Conservation (phyloP, 768 basidiomycete species). For the Lentinus brumalis region DNA sequence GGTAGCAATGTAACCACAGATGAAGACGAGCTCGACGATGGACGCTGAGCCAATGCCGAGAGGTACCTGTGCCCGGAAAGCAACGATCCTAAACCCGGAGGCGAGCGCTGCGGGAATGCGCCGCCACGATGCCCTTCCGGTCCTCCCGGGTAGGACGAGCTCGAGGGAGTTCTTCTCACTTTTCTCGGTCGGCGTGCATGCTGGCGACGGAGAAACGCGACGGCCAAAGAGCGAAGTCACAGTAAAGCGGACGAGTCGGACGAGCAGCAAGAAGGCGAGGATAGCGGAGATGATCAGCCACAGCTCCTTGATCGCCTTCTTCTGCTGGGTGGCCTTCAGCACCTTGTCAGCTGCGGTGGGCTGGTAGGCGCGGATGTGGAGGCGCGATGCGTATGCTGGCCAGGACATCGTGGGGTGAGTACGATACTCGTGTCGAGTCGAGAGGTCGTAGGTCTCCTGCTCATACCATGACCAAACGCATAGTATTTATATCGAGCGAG, state of each 20-base stretch:
- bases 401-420: slow-evolving; percentile 8
- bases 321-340: slow-evolving; percentile 38
- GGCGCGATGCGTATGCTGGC: slow-evolving; percentile 4
- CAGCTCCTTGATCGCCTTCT: slow-evolving; percentile 39
- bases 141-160: slow-evolving; percentile 11
- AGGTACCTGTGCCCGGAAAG: slow-evolving; percentile 51
- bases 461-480: not conserved
- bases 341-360: slow-evolving; percentile 38
- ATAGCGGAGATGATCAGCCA: slow-evolving; percentile 44
- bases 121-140: slow-evolving; percentile 28
- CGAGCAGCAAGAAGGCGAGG: slow-evolving; percentile 38
- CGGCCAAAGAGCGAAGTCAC: slow-evolving; percentile 2
- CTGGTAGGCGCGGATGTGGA: slow-evolving; percentile 19
- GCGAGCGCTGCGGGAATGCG: slow-evolving; percentile 40
- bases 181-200: not conserved
- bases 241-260: slow-evolving; percentile 31
- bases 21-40: slow-evolving; percentile 49
- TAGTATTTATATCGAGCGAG: slow-evolving; percentile 12
- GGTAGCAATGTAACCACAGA: slow-evolving; percentile 45
- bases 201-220: not conserved
- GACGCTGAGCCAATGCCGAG: slow-evolving; percentile 43
- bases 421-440: not conserved
- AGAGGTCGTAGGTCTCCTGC: slow-evolving; percentile 8
- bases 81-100: slow-evolving; percentile 48
- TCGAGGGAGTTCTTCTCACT: slow-evolving; percentile 19